Evolutionary conservation across 2,329 filamentous ascomycete species (phyloP), one percentile per base, ranked within the genome.

Genomic region (Diaporthe sp.): DNA sequence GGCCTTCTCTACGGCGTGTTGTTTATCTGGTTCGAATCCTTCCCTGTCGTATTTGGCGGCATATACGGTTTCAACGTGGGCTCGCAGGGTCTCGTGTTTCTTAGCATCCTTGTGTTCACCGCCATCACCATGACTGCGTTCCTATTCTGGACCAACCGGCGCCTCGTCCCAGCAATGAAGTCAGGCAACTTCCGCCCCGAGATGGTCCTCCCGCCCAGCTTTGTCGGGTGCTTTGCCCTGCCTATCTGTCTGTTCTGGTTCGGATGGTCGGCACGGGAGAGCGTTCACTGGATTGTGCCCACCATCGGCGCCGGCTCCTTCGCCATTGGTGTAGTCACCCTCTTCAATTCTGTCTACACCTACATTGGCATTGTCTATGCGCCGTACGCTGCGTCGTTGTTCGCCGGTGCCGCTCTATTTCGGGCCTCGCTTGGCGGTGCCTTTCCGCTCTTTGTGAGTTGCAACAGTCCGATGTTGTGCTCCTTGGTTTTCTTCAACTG

Each of bases 241-340:
- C 70, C 70, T 2, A 5, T 67, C 13, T 59, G 57, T n/a, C 82
- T 94, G 2, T 92, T 94, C 81, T 92, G 92, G 79, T 93, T 92
- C 82, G 90, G 88, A 19, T 93, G 91, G 90, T 92, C 91, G 13
- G 89, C 89, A 37, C 37, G 72, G 15, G 91, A 88, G 46, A 85
- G 81, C 78, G 87, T 93, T 74, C 88, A 91, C 84, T 91, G 86
- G 86, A 88, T 89, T 72, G 85, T 86, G n/a, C 87, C 88, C 19
- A 87, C 89, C 75, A 86, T 90, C 77, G 88, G 86, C 44, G 88
- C 86, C 68, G 85, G 80, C 1, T 80, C 89, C 55, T 91, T 91
- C 9, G 51, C 51, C 2, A 59, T 71, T 2, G 68, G 51, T 22
- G 34, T 59, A 5, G 51, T 71, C 22, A 59, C 34, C 2, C 68